Conservation (phyloP, 208 protist species). For the Acanthamoeba healyi region DNA sequence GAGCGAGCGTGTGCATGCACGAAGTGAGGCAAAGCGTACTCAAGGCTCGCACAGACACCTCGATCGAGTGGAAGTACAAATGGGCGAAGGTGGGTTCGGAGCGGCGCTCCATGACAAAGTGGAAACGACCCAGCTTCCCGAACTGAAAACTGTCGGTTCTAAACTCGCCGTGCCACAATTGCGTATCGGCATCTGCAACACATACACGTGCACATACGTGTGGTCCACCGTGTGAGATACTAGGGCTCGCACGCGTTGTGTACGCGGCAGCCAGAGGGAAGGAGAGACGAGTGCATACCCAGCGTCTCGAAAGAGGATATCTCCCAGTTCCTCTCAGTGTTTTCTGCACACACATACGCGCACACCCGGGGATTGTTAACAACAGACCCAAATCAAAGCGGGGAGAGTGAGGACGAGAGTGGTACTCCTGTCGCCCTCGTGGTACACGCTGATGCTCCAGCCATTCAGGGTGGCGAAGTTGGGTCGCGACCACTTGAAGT, state of each 20-base stretch:
- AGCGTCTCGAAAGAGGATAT: neutral
- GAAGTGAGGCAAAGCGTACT: neutral
- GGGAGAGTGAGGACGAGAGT: neutral
- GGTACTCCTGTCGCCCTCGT: neutral
- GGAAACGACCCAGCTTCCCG: neutral
- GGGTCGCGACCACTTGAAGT: slow-evolving; percentile 10
- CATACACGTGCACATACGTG: too few species aligned
- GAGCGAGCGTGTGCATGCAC: neutral
- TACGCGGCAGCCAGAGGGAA: too few species aligned
- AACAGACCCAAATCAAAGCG: too few species aligned
- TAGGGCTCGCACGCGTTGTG: too few species aligned
- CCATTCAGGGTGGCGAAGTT: neutral
- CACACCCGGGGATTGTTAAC: neutral
- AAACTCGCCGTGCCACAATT: neutral
- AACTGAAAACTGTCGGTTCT: neutral
- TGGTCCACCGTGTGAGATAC: too few species aligned
- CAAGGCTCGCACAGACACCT: neutral
- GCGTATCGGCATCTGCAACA: neutral
- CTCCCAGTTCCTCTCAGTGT: too few species aligned
- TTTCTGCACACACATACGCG: neutral
- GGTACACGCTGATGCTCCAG: neutral
- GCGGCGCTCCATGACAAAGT: neutral
- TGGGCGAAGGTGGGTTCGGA: neutral
- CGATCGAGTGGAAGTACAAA: neutral
- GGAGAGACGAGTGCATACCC: neutral